Evolutionary conservation across 768 basidiomycete species (phyloP).

Genomic region (Leucocoprinus sp.): DNA sequence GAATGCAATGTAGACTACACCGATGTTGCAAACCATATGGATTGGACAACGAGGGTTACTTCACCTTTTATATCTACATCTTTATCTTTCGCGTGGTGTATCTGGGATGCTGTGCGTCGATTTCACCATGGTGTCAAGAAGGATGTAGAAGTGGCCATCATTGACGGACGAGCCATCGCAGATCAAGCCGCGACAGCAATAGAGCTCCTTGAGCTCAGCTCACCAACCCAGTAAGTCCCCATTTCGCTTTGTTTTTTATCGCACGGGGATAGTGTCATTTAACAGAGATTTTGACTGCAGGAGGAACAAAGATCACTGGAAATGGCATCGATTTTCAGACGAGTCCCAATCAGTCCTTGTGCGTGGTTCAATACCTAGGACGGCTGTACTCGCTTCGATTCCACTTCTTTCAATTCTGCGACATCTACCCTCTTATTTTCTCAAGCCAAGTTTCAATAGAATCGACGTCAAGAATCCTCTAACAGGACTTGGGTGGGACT

Average conservation of each 20-base stretch:
- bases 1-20: constrained; percentile 39
- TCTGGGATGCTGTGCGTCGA: constrained; percentile 77
- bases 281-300: constrained; percentile 25
- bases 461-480: constrained; percentile 24
- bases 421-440: constrained; percentile 68
- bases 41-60: constrained; percentile 65
- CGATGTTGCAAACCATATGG: constrained; percentile 64
- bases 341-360: constrained; percentile 75
- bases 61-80: constrained; percentile 70
- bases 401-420: constrained; percentile 57
- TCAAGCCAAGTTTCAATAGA: constrained; percentile 22
- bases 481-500: constrained; percentile 42
- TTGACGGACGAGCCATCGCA: constrained; percentile 55
- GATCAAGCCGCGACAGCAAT: constrained; percentile 56
- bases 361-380: constrained; percentile 56
- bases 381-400: constrained; percentile 61
- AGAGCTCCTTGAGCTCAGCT: constrained; percentile 47
- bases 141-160: constrained; percentile 70
- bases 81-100: constrained; percentile 75
- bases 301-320: constrained; percentile 58
- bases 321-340: constrained; percentile 67
- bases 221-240: constrained; percentile 46
- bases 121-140: constrained; percentile 67
- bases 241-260: background rate
- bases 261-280: too few species aligned